Percentiles rank a stretch among this genome's conserved stretches.
Evolutionary conservation across 2,329 filamentous ascomycete genomes (phyloP).

Genomic region (Neopestalotiopsis rosae): DNA sequence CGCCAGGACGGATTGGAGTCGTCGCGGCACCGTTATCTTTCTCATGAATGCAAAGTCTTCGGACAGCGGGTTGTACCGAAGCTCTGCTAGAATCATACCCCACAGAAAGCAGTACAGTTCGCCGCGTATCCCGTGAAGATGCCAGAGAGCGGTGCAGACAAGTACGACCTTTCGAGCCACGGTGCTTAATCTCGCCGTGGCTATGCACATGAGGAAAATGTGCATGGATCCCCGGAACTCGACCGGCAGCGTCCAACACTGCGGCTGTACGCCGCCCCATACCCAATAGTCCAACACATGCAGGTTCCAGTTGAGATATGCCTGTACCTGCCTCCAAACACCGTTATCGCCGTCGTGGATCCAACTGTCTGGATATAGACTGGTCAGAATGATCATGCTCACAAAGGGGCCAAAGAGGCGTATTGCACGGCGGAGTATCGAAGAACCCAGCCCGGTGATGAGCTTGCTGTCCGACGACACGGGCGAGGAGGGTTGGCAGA

Average conservation of each 20-base stretch:
- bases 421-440: conserved; percentile 6
- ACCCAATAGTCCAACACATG: not conserved
- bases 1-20: not conserved
- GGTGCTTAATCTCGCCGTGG: conserved; percentile 4
- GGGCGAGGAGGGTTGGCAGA: not conserved
- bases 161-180: not conserved
- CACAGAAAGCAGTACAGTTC: conserved; percentile 10
- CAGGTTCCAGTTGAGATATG: not conserved
- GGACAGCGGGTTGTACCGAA: conserved; percentile 9
- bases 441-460: conserved; percentile 1
- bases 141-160: not conserved
- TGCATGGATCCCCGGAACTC: conserved; percentile 16
- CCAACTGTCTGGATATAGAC: not conserved
- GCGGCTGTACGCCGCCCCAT: too few relatives aligned
- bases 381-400: not conserved
- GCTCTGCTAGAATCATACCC: conserved; percentile 15
- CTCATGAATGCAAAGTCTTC: not conserved
- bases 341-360: not conserved
- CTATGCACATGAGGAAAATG: conserved; percentile 12
- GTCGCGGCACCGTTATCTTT: not conserved
- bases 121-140: not conserved
- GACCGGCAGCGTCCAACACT: conserved; percentile 8
- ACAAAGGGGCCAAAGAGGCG: conserved; percentile 11
- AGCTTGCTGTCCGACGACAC: not conserved
- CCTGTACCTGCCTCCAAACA: not conserved